A percentile compares a stretch with the other conserved stretches of the same genome.
Conservation (phyloP, 2,329 filamentous ascomycete species). For the Zelopaecilomyces penicillatus region DNA sequence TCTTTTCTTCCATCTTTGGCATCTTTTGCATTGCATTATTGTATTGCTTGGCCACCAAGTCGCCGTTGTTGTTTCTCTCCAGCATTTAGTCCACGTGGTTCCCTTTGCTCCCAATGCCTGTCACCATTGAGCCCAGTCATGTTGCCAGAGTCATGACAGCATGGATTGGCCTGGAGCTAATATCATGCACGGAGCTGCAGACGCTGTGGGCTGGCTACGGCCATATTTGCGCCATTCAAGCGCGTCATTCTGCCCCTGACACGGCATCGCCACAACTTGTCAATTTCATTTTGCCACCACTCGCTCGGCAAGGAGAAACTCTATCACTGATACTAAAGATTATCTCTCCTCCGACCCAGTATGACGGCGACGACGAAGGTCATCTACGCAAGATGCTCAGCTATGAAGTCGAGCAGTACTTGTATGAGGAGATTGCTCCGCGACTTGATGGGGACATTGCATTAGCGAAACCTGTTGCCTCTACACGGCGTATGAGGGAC, state of each 20-base stretch:
- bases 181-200: constrained; percentile 31
- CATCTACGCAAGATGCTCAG: constrained; percentile 58
- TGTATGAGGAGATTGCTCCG: constrained; percentile 51
- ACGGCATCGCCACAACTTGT: background rate
- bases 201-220: constrained; percentile 45
- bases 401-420: constrained; percentile 59
- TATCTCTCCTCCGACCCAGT: constrained; percentile 36
- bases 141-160: constrained; percentile 33
- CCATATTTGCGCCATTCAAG: constrained; percentile 47
- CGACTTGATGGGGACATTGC: constrained; percentile 33
- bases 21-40: no score
- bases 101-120: background rate
- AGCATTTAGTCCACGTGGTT: no score
- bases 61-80: no score
- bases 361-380: constrained; percentile 46
- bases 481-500: constrained; percentile 23
- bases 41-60: no score
- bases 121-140: constrained; percentile 15
- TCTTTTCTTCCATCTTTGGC: no score
- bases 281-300: background rate
- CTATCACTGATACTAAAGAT: constrained; percentile 49
- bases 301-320: constrained; percentile 11
- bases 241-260: constrained; percentile 19
- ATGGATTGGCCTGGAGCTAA: constrained; percentile 30
- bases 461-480: constrained; percentile 43